phyloP scores from a whole-genome alignment of 208 protist genomes.

The Trypanosoma avium region DNA sequence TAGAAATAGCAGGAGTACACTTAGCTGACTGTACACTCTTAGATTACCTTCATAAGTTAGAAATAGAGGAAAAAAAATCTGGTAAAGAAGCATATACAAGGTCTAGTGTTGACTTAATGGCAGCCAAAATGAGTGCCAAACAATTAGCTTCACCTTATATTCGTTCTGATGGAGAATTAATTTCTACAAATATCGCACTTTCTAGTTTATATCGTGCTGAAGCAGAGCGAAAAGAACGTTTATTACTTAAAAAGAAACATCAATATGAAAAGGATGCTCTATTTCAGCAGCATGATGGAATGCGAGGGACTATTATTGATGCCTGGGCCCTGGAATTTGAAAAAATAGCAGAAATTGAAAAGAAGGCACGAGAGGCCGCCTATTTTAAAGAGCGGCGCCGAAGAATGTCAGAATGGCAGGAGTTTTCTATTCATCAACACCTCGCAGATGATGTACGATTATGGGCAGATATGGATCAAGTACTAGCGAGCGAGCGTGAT shows the following conservation, averaged over 20 bases:
- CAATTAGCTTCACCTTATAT: constrained; percentile 18
- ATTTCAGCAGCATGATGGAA: constrained; percentile 24
- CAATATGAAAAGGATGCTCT: constrained; percentile 22
- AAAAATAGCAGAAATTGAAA: constrained; percentile 15
- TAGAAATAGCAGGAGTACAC: constrained; percentile 46
- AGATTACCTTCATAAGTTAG: constrained; percentile 26
- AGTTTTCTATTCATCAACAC: constrained; percentile 7
- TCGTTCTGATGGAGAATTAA: constrained; percentile 26
- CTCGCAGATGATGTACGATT: constrained; percentile 25
- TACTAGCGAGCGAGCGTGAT: constrained; percentile 20
- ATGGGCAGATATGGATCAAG: constrained; percentile 26
- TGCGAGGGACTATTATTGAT: constrained; percentile 36
- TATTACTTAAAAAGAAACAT: constrained; percentile 8
- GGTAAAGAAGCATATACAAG: background rate
- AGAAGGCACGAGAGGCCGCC: background rate
- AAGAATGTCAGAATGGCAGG: constrained; percentile 7
- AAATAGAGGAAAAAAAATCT: constrained; percentile 21
- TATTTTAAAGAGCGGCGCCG: constrained; percentile 14
- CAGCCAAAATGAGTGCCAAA: constrained; percentile 3
- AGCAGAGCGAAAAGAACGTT: constrained; percentile 18
- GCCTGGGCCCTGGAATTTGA: constrained; percentile 38
- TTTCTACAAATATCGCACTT: constrained; percentile 19
- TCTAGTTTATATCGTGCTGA: constrained; percentile 11
- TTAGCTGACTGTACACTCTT: constrained; percentile 39
- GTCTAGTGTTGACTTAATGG: background rate